These are phyloP conservation scores for Amoebophrya sp. DNA, from an alignment of 169 alveolate genomes.

Conservation along the genomic window DNA sequence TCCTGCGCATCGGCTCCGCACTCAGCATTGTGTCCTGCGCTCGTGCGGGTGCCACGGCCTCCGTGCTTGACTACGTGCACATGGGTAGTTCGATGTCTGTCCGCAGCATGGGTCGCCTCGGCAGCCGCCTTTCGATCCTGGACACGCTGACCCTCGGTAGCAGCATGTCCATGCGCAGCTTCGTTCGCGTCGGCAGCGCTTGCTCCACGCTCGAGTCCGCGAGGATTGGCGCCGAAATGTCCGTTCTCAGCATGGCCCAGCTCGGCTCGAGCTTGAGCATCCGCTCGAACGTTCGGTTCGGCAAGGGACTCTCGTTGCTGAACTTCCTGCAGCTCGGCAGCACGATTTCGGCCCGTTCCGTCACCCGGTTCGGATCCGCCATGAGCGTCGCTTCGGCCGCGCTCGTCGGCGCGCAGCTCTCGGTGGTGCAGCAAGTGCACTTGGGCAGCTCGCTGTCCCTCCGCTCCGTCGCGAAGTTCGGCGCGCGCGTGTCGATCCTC, in stretches of 20 bases:
- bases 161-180: background rate
- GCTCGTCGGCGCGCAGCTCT: background rate
- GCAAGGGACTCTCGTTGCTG: background rate
- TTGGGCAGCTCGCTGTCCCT: background rate
- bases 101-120: background rate
- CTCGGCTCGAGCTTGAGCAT: background rate
- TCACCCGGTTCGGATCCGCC: background rate
- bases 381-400: background rate
- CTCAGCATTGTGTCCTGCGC: background rate
- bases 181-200: background rate
- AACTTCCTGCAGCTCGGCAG: conserved; percentile 3
- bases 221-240: background rate
- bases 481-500: background rate
- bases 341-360: background rate
- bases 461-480: background rate
- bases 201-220: background rate
- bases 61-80: background rate
- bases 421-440: background rate
- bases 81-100: background rate
- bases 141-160: background rate
- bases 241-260: background rate
- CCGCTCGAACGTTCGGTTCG: background rate
- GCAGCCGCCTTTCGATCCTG: background rate
- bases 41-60: background rate
- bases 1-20: background rate